Evolutionary conservation across 345 rosid genomes (phyloP), one percentile per base, ranked within the genome.

Genomic region (Lepidium didymum): DNA sequence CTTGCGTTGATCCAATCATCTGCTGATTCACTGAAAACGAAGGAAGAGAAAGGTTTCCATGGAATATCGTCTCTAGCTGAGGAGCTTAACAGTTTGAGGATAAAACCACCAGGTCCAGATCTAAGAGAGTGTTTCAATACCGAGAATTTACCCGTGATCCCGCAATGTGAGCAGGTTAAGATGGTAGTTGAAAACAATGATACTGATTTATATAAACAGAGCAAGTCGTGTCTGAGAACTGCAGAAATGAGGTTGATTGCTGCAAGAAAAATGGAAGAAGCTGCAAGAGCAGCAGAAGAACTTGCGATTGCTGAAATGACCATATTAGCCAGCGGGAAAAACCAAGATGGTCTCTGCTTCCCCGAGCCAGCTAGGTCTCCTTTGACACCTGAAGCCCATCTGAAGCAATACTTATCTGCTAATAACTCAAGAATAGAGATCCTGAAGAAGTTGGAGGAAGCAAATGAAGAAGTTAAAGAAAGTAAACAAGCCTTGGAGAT

Each of bases 181-280:
- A 77, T 73, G 75, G 70, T 84, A 50, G 77, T 44, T 62, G 84
- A 81, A 66, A 76, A 66, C 42, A 67, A 50, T 53, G 77, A 55
- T 60, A 33, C 19, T 18, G 78, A 67, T 67, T 77, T 59, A 50
- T 64, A 76, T 56, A 78, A 75, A 40, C 82, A 81, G 43, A 67
- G 44, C 56, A 82, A 62, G 66, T n/a, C 59, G 13, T 76, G 64
- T 57, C 55, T 84, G 41, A 85, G 36, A 68, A 83, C 85, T 5
- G 90, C 86, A 43, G 96, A 91, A 56, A 80, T 91, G 89, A 91
- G 87, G 69, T 76, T 83, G 84, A 35, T 84, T 75, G 97, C 97
- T 9, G 97, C 96, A 21, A 85, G 78, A 67, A 91, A 88, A 81
- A 87, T 91, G 96, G 96, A 88, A 82, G 97, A 88, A 75, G 96